These are phyloP conservation scores for Coprinellus micaceus DNA, from an alignment of 768 basidiomycete species.

Conservation along the genomic window DNA sequence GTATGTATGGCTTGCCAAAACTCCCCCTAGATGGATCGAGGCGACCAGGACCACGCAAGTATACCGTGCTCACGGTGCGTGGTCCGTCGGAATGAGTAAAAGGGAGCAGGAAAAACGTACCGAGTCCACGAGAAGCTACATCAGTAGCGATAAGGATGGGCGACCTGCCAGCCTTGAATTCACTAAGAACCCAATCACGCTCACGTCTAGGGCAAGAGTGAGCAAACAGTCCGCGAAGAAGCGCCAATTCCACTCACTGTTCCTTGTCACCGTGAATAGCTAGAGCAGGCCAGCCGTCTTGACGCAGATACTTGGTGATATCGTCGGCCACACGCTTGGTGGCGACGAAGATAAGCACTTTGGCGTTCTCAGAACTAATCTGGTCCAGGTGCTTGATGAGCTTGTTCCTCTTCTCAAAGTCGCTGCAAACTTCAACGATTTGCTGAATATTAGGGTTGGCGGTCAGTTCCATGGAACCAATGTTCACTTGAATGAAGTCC, in stretches of 20 bases:
- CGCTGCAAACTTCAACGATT: constrained; percentile 93
- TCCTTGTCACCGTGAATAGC: constrained; percentile 99
- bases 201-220: constrained; percentile 70
- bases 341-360: constrained; percentile 97
- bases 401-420: constrained; percentile 95
- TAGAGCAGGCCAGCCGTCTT: constrained; percentile 98
- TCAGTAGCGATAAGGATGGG: constrained; percentile 99
- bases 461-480: constrained; percentile 96
- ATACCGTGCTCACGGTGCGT: not conserved
- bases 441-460: constrained; percentile 98
- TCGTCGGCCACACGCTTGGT: constrained; percentile 98
- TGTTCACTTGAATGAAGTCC: constrained; percentile 98
- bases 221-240: too few species aligned
- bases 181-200: constrained; percentile 97
- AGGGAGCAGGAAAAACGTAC: constrained; percentile 61
- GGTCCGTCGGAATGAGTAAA: not conserved
- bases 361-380: constrained; percentile 95
- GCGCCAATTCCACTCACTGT: constrained; percentile 62
- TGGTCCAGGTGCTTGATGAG: constrained; percentile 95
- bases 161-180: constrained; percentile 97
- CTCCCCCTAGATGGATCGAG: constrained; percentile 21
- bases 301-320: constrained; percentile 94
- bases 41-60: not conserved
- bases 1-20: constrained; percentile 1
- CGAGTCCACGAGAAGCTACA: constrained; percentile 98